A percentile compares a stretch with the other conserved stretches of the same genome.
These are phyloP conservation scores for Hortiboletus flavorubellus DNA, from an alignment of 768 basidiomycete genomes.

Conservation along the genomic window DNA sequence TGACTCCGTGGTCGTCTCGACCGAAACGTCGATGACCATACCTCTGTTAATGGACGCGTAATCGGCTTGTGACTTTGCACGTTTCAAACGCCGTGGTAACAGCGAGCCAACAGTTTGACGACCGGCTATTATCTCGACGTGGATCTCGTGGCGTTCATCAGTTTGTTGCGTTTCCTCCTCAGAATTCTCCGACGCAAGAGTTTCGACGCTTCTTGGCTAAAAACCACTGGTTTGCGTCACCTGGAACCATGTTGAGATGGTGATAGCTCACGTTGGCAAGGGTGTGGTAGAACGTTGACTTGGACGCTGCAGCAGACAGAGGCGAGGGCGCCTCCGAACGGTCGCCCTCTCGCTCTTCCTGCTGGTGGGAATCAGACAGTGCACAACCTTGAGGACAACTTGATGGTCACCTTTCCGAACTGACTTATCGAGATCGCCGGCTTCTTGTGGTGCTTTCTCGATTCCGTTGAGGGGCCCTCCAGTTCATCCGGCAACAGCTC, in stretches of 20 bases:
- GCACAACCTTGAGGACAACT: not conserved
- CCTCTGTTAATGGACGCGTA: constrained; percentile 29
- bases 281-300: constrained; percentile 46
- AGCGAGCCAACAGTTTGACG: constrained; percentile 40
- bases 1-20: constrained; percentile 38
- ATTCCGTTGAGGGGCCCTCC: constrained; percentile 16
- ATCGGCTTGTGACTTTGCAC: constrained; percentile 39
- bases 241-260: constrained; percentile 1
- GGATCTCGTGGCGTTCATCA: constrained; percentile 49
- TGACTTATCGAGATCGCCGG: constrained; percentile 58
- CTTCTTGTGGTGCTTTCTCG: constrained; percentile 37
- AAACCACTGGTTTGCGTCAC: constrained; percentile 11
- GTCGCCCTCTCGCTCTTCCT: constrained; percentile 23
- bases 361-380: constrained; percentile 12
- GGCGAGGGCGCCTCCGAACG: constrained; percentile 29
- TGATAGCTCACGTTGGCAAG: constrained; percentile 38
- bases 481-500: constrained; percentile 12
- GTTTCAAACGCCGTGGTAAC: constrained; percentile 45
- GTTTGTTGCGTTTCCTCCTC: constrained; percentile 34
- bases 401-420: constrained; percentile 51
- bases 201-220: constrained; percentile 45
- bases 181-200: constrained; percentile 38
- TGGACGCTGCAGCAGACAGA: constrained; percentile 39
- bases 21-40: constrained; percentile 46
- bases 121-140: constrained; percentile 45